Evolutionary conservation across 1,284 basidiomycete species (phyloP).

Genomic region (Ustilago bromivora): DNA sequence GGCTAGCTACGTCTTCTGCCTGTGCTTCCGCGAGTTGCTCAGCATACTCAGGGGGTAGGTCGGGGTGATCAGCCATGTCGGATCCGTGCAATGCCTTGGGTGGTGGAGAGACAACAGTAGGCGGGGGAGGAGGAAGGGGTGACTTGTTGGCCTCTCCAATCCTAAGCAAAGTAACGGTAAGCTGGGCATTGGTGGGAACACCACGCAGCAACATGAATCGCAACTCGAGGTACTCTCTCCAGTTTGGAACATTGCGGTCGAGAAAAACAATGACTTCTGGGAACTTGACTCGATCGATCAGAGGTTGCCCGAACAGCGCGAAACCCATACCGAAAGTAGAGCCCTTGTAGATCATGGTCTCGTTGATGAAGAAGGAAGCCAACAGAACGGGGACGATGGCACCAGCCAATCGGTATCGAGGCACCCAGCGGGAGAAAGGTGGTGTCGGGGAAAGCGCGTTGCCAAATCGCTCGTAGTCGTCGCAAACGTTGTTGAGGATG

Average conservation of each 20-base stretch:
- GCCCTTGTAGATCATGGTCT: constrained; percentile 71
- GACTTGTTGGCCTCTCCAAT: constrained; percentile 72
- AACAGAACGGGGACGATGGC: constrained; percentile 69
- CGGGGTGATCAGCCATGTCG: constrained; percentile 45
- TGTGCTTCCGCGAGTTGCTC: constrained; percentile 56
- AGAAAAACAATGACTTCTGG: constrained; percentile 69
- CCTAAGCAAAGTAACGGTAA: constrained; percentile 74
- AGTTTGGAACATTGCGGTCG: constrained; percentile 72
- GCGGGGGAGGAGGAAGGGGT: constrained; percentile 72
- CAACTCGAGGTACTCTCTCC: constrained; percentile 70
- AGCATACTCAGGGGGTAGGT: constrained; percentile 60
- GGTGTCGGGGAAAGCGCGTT: constrained; percentile 71
- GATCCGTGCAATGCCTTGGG: constrained; percentile 39
- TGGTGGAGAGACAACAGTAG: constrained; percentile 53
- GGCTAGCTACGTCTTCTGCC: constrained; percentile 42
- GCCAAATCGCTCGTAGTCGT: constrained; percentile 70
- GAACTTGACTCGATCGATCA: constrained; percentile 70
- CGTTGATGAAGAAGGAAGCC: constrained; percentile 71
- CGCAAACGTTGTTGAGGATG: constrained; percentile 73
- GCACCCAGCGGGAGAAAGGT: constrained; percentile 68
- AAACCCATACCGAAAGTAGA: constrained; percentile 73
- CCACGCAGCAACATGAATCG: constrained; percentile 72
- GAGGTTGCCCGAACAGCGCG: constrained; percentile 74
- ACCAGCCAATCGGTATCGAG: constrained; percentile 67
- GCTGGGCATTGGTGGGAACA: constrained; percentile 75